Base-by-base conservation (phyloP, 345 rosid species). In the Salix dunnii region DNA sequence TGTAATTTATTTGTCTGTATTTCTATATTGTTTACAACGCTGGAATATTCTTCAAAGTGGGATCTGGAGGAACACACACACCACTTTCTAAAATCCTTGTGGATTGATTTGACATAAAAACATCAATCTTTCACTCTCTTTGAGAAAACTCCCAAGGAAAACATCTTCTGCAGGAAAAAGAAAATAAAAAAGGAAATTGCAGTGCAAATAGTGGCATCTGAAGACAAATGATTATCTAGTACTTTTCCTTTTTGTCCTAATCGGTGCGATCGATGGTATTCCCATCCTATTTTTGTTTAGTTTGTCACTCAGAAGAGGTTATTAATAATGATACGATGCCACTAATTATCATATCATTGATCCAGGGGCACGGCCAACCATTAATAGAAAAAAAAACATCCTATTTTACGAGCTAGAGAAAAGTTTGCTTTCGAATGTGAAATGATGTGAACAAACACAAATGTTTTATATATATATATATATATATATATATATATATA, bases 311-410 rank as follows among this genome's bases (percentile, higher is more conserved):
- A 9, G 10, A n/a, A 8, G 28, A n/a, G 33, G n/a, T 51, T 23
- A 51, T 7, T 71, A 21, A 53, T n/a, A 51, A 20, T 16, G 28
- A 13, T 13, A n/a, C 20, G 25, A 13, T 9, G 10, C 12, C 46
- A 72, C 76, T 72, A 71, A 82, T 76, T 79, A 73, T 79, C 78
- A 79, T 76, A 76, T 82, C 70, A 82, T 75, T 23, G n/a, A 13
- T 66, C 74, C 42, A 64, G 58, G 60, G 65, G 53, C 55, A 65
- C 58, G 74, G 65, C 71, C 81, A 67, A 71, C 72, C 73, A 68
- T 60, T 61, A 72, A 48, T 36, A 31, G 21, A n/a, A 36, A 36
- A 30, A 35, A 20, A 62, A 75, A 13, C 36, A 65, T 74, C 67
- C 35, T 78, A 53, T 40, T 60, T 62, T 28, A 79, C 60, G 84